A percentile compares a stretch with the other conserved stretches of the same genome.
phyloP scores from a whole-genome alignment of 2,329 filamentous ascomycete genomes.

The Magnaporthiopsis rhizophila region DNA sequence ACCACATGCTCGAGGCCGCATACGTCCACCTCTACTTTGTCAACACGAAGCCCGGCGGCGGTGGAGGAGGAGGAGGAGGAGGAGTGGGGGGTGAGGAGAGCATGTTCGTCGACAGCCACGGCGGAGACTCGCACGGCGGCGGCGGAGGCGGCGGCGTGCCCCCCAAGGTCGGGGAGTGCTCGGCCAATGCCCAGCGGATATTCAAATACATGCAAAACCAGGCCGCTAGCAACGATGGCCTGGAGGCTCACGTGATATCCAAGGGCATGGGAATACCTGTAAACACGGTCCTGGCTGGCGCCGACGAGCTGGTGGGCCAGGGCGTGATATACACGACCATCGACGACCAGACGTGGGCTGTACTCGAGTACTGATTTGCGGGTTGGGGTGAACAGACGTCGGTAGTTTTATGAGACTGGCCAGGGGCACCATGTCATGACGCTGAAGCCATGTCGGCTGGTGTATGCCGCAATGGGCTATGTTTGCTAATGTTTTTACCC shows the following conservation, averaged over 20 bases:
- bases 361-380: conserved; percentile 52
- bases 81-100: conserved; percentile 35
- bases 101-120: conserved; percentile 48
- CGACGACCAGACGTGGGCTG: conserved; percentile 86
- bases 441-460: not conserved
- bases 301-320: conserved; percentile 67
- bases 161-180: conserved; percentile 39
- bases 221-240: conserved; percentile 69
- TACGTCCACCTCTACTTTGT: conserved; percentile 81
- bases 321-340: conserved; percentile 85
- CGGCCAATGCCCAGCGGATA: conserved; percentile 56
- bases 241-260: conserved; percentile 73
- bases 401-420: not conserved
- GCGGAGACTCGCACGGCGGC: conserved; percentile 28
- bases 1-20: conserved; percentile 84
- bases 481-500: not conserved
- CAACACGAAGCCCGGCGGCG: conserved; percentile 53
- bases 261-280: conserved; percentile 55
- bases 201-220: conserved; percentile 60
- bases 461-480: not conserved
- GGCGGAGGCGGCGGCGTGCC: conserved; percentile 20
- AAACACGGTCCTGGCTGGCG: conserved; percentile 65
- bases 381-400: not conserved
- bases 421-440: not conserved
- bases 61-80: conserved; percentile 23